Conservation (phyloP, 2,329 filamentous ascomycete species). For the Lizonia empirigonia region DNA sequence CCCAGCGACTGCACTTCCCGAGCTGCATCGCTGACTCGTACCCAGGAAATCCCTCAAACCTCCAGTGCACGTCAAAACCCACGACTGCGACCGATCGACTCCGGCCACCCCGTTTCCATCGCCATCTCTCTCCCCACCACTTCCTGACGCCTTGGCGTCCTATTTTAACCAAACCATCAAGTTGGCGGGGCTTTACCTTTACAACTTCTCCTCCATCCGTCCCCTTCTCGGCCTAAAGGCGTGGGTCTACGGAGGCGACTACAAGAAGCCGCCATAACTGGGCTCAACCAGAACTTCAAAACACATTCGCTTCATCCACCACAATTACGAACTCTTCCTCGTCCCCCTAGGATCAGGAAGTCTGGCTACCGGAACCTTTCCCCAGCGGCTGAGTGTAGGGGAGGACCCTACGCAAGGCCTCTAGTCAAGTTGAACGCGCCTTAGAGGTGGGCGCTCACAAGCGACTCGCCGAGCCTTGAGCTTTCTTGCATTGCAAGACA, state of each 20-base stretch:
- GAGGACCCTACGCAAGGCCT: constrained; percentile 54
- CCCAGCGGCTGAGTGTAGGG: constrained; percentile 53
- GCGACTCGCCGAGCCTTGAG: constrained; percentile 53
- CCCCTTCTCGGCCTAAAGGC: constrained; percentile 90
- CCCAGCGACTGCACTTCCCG: constrained; percentile 17
- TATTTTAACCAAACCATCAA: constrained; percentile 69
- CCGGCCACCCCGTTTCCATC: constrained; percentile 27
- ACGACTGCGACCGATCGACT: constrained; percentile 36
- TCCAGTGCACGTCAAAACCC: constrained; percentile 22
- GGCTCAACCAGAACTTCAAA: constrained; percentile 42
- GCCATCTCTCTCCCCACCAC: constrained; percentile 21
- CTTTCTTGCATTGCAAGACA: constrained; percentile 41
- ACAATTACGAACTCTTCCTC: constrained; percentile 27
- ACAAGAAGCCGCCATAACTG: constrained; percentile 96
- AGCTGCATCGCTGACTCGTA: constrained; percentile 23
- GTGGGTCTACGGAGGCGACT: constrained; percentile 94
- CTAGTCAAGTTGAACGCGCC: constrained; percentile 58
- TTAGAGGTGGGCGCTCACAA: constrained; percentile 60
- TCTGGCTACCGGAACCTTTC: constrained; percentile 31
- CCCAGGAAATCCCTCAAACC: constrained; percentile 22
- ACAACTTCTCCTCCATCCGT: constrained; percentile 75
- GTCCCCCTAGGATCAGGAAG: constrained; percentile 33
- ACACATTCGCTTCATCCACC: constrained; percentile 23
- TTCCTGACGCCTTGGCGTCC: constrained; percentile 49
- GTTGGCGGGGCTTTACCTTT: constrained; percentile 84